phyloP scores from a whole-genome alignment of 78 protist species.

The Thecamonas trahens region DNA sequence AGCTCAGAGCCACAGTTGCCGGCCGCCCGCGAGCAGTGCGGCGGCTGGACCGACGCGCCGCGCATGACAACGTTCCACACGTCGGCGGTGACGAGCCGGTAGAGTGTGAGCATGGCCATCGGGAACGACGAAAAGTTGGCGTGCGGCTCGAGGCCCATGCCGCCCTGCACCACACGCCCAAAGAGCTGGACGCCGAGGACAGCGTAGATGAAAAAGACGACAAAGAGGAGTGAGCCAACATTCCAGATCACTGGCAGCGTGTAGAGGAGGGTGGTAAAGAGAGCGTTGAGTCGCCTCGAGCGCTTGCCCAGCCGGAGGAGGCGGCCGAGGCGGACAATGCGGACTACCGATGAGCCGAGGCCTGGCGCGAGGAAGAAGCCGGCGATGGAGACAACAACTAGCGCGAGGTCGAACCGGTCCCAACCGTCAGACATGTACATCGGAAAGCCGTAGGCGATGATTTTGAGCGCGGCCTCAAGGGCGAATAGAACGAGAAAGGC shows the following conservation, averaged over 20 bases:
- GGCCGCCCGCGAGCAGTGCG: slow-evolving; percentile 7
- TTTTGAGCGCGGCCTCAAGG: slow-evolving; percentile 22
- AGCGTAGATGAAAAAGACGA: slow-evolving; percentile 25
- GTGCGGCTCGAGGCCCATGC: not conserved
- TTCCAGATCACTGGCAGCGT: slow-evolving; percentile 16
- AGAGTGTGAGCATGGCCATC: slow-evolving; percentile 1
- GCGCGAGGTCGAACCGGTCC: slow-evolving; percentile 18
- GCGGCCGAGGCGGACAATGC: slow-evolving; percentile 5
- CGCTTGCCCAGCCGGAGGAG: not conserved
- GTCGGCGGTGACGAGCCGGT: slow-evolving; percentile 25
- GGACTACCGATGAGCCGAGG: not conserved
- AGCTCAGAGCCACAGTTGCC: slow-evolving; percentile 20
- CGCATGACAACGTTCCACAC: slow-evolving; percentile 33
- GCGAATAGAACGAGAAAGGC: not conserved
- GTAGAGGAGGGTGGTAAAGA: slow-evolving; percentile 11
- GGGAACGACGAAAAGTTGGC: slow-evolving; percentile 28
- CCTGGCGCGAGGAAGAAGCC: not conserved
- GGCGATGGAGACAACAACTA: not conserved
- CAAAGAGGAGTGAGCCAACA: slow-evolving; percentile 9
- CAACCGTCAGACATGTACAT: slow-evolving; percentile 1
- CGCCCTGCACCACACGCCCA: not conserved
- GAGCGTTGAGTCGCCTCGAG: not conserved
- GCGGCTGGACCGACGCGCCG: slow-evolving; percentile 5
- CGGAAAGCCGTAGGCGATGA: not conserved
- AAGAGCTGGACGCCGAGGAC: slow-evolving; percentile 28